Conservation (phyloP, 371 early-diverging fungal species). For the Saksenaea oblongispora region DNA sequence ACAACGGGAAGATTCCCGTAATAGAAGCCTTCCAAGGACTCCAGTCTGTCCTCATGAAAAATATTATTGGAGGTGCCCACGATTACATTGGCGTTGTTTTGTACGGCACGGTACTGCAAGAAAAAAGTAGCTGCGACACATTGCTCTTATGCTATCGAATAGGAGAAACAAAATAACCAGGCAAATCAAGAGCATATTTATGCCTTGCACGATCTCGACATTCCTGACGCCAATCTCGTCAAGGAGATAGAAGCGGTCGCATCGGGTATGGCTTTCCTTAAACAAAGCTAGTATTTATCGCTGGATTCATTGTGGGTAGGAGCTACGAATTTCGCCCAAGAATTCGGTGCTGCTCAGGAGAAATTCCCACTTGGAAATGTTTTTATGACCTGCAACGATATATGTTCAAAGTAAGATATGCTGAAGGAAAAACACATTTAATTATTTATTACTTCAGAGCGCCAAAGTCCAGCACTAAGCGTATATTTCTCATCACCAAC, state of each 20-base stretch:
- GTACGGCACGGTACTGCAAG: constrained; percentile 59
- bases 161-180: constrained; percentile 44
- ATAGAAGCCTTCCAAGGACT: constrained; percentile 49
- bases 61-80: constrained; percentile 55
- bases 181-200: constrained; percentile 59
- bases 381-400: constrained; percentile 61
- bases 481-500: constrained; percentile 70
- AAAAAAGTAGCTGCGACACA: neutral
- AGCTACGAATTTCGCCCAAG: constrained; percentile 32
- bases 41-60: constrained; percentile 48
- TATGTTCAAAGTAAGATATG: constrained; percentile 51
- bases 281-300: too few relatives aligned
- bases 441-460: constrained; percentile 24
- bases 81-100: constrained; percentile 68
- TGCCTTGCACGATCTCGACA: constrained; percentile 62
- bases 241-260: constrained; percentile 59
- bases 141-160: neutral
- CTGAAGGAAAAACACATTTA: neutral
- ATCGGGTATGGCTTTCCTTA: constrained; percentile 35
- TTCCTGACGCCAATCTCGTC: constrained; percentile 62
- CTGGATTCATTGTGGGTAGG: constrained; percentile 6
- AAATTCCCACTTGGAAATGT: constrained; percentile 62
- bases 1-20: constrained; percentile 50
- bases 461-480: constrained; percentile 54
- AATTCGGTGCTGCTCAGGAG: constrained; percentile 52